phyloP scores from a whole-genome alignment of 331 rosid genomes.

The Acacia concinna region DNA sequence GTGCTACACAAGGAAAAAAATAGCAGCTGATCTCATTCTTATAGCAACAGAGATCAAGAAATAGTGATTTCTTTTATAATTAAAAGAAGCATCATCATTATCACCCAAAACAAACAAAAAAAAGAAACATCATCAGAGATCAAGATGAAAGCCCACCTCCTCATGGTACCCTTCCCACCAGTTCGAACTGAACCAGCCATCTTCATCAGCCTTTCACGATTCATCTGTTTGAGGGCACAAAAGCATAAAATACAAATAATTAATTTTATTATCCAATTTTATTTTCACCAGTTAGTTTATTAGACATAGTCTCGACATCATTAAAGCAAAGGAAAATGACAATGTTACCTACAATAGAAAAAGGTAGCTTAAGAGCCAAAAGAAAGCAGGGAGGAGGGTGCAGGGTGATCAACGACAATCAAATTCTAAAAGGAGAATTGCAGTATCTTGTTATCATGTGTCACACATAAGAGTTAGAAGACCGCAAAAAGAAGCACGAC shows the following conservation, averaged over 20 bases:
- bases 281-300: not conserved
- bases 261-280: not conserved
- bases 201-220: constrained; percentile 58
- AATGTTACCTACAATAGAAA: not conserved
- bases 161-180: constrained; percentile 68
- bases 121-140: not conserved
- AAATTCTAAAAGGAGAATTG: not conserved
- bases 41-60: not conserved
- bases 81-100: not conserved
- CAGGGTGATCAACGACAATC: not conserved
- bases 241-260: not conserved
- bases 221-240: constrained; percentile 44
- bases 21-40: not conserved
- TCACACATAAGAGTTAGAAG: no score
- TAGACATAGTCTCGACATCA: not conserved
- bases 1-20: no score
- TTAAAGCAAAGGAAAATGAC: not conserved
- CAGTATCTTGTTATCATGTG: not conserved
- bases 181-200: constrained; percentile 75
- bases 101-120: no score
- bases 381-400: not conserved
- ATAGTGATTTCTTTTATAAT: not conserved
- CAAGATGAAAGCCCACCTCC: constrained; percentile 41
- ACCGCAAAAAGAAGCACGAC: no score
- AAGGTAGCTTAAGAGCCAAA: not conserved